These are phyloP conservation scores for Akanthomyces muscarius DNA, from an alignment of 2,329 filamentous ascomycete genomes.

Conservation along the genomic window DNA sequence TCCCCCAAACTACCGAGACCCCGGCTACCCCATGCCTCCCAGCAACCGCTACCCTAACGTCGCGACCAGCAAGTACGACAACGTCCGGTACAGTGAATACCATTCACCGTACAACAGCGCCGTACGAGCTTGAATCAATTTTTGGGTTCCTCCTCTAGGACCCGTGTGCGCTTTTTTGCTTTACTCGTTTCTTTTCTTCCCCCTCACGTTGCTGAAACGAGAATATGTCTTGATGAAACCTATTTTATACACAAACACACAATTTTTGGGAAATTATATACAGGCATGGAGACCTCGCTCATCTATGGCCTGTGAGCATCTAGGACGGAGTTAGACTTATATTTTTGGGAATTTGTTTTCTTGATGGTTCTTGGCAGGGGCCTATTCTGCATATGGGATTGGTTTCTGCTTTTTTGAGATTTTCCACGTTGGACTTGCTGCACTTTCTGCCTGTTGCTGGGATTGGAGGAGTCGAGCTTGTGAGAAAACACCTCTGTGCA, in stretches of 20 bases:
- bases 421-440: too few relatives aligned
- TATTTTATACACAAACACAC: slow-evolving; percentile 5
- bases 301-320: slow-evolving; percentile 14
- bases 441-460: not conserved
- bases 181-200: slow-evolving; percentile 20
- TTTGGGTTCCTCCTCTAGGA: not conserved
- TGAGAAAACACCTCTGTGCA: not conserved
- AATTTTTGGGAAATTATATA: slow-evolving; percentile 6
- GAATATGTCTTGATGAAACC: slow-evolving; percentile 32
- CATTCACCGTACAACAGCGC: not conserved
- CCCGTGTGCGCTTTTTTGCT: not conserved
- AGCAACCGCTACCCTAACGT: not conserved
- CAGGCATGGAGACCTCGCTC: not conserved
- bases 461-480: not conserved
- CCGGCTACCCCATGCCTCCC: not conserved
- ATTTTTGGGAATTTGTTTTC: not conserved
- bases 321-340: slow-evolving; percentile 9
- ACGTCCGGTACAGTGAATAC: slow-evolving; percentile 14
- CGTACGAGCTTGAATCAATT: not conserved
- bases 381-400: slow-evolving; percentile 9
- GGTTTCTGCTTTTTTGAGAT: not conserved
- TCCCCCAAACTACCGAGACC: not conserved
- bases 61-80: not conserved
- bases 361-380: not conserved
- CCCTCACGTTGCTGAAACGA: slow-evolving; percentile 26